phyloP scores from a whole-genome alignment of 2,329 filamentous ascomycete species.

The Beauveria rudraprayagi region DNA sequence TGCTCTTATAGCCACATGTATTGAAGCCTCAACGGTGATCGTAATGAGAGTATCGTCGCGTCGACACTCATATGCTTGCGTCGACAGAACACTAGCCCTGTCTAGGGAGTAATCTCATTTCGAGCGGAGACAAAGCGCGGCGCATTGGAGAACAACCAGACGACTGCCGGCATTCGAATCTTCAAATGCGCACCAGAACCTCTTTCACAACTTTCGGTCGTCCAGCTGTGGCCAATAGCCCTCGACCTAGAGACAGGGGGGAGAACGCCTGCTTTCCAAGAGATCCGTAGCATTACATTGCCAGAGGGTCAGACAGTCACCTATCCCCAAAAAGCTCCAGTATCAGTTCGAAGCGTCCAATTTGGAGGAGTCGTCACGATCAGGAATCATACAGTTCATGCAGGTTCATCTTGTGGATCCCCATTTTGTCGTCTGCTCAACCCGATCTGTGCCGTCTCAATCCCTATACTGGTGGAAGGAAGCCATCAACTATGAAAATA shows the following conservation, averaged over 20 bases:
- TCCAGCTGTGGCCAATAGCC: not conserved
- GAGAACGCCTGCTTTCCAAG: not conserved
- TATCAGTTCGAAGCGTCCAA: not conserved
- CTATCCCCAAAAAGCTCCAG: slow-evolving; percentile 1
- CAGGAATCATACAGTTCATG: not conserved
- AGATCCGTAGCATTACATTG: not conserved
- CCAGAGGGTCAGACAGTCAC: not conserved
- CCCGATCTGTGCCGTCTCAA: not conserved
- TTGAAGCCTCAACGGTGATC: not conserved
- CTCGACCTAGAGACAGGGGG: not conserved
- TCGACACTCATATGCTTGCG: not conserved
- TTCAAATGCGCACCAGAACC: not conserved
- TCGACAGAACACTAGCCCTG: not conserved
- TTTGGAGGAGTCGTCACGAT: not conserved
- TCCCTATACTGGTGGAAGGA: not conserved
- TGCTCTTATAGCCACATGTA: not conserved
- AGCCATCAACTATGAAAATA: not conserved
- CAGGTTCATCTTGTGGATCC: slow-evolving; percentile 4
- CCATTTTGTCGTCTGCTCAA: not conserved
- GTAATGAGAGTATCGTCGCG: not conserved
- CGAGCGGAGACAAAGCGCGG: not conserved
- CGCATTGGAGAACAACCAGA: not conserved
- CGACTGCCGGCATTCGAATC: too few species aligned
- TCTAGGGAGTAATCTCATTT: not conserved
- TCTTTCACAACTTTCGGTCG: not conserved